Base-by-base conservation (phyloP, 305 asterid genomes). In the Fraxinus latifolia region DNA sequence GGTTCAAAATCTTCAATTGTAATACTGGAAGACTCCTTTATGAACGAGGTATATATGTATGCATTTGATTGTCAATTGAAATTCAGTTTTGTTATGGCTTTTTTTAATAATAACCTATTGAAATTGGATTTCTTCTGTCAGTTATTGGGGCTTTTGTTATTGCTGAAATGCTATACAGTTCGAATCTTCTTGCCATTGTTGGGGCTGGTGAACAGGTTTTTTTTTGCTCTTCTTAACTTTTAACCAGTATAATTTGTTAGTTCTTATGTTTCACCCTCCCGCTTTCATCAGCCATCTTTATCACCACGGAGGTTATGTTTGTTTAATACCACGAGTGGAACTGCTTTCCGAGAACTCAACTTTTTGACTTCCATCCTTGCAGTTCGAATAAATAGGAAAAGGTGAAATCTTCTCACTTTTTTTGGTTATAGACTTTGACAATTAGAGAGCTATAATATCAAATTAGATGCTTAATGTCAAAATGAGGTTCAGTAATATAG, bases 141-240 rank as follows among this genome's bases (percentile, higher is more conserved):
- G 99, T 86, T 87, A 79, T 89, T 86, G 98, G 99, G 82, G 99
- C 96, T 71, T 95, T 94, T 84, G 84, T 77, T 74, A 88, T 95
- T 72, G 94, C 92, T 80, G 98, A 95, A 89, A 95, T 95, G 99
- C 89, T 92, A 65, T 94, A 91, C 89, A 89, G 88, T 86, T 85
- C 99, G 76, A 91, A 91, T 82, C 95, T 95, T 82, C 94, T 95
- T 29, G 97, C 97, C 78, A 87, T 93, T 79, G 98, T 95, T 84
- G 99, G 99, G 70, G 99, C 98, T 82, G 99, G 98, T 78, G 97
- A 95, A 86, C 99, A 95, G 98, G 98, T 95, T 77, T 79, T 42
- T 68, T 58, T n/a, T 82, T 31, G 68, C 33, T 2, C 67, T 77
- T 60, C 0, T 79, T 50, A 31, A 72, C 60, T 79, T 74, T 60